Conservation (phyloP, 2,329 filamentous ascomycete species). For the Aspergillus hortae region DNA sequence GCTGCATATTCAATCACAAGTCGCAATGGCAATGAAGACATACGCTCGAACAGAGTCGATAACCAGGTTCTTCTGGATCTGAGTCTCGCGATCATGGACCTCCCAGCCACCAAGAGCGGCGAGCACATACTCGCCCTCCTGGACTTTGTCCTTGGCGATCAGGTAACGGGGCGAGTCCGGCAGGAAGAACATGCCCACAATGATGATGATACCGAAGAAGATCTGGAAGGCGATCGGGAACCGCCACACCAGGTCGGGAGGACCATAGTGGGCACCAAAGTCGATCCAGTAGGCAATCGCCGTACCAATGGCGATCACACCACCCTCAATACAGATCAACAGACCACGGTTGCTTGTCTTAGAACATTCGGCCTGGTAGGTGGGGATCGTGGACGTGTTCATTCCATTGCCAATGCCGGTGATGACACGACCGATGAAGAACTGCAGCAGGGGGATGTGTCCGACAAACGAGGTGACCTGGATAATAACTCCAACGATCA, state of each 20-base stretch:
- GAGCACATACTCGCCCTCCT: slow-evolving; percentile 49
- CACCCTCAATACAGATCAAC: slow-evolving; percentile 58
- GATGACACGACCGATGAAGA: slow-evolving; percentile 51
- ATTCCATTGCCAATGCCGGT: slow-evolving; percentile 56
- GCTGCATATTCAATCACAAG: slow-evolving; percentile 30
- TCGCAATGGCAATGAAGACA: slow-evolving; percentile 16
- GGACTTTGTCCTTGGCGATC: slow-evolving; percentile 42
- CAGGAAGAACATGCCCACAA: slow-evolving; percentile 41
- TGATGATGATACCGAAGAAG: slow-evolving; percentile 46
- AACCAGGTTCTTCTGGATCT: slow-evolving; percentile 62
- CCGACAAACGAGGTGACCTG: slow-evolving; percentile 30
- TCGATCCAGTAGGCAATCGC: slow-evolving; percentile 53
- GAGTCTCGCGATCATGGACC: slow-evolving; percentile 54
- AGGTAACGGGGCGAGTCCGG: slow-evolving; percentile 47
- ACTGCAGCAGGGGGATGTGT: slow-evolving; percentile 44
- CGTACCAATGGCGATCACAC: slow-evolving; percentile 50
- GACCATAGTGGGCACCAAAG: slow-evolving; percentile 41
- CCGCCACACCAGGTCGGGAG: slow-evolving; percentile 42
- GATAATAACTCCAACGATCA: slow-evolving; percentile 40
- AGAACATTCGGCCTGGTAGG: slow-evolving; percentile 53
- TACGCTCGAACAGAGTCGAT: slow-evolving; percentile 63
- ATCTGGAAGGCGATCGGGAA: slow-evolving; percentile 55
- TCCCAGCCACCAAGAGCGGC: slow-evolving; percentile 48
- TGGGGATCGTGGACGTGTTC: slow-evolving; percentile 54
- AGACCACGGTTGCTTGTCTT: slow-evolving; percentile 57